A percentile compares a stretch with the other conserved stretches of the same genome.
phyloP scores from a whole-genome alignment of 257 asterid genomes.

The Catharanthus roseus region DNA sequence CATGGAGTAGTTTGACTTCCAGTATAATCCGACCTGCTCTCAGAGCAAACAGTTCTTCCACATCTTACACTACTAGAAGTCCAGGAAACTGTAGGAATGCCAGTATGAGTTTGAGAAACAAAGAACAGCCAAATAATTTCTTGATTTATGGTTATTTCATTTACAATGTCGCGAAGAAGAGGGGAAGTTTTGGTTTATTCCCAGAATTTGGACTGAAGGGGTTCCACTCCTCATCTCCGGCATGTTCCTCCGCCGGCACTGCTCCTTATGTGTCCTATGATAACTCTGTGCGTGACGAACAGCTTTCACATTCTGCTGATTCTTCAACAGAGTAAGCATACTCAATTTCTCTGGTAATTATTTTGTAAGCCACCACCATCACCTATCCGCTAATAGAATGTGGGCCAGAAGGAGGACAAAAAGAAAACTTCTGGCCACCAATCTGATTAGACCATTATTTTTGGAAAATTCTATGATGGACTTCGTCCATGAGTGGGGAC shows the following conservation, averaged over 20 bases:
- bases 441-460: neutral
- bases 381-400: neutral
- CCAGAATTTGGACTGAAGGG: conserved; percentile 47
- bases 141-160: conserved; percentile 57
- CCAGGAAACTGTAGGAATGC: conserved; percentile 41
- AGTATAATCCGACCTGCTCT: conserved; percentile 31
- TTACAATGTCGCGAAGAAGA: conserved; percentile 52
- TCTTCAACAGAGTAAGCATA: conserved; percentile 59
- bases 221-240: conserved; percentile 42
- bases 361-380: neutral
- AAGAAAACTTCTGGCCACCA: neutral
- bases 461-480: no score
- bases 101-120: conserved; percentile 59
- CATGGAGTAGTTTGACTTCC: conserved; percentile 32
- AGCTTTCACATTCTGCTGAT: conserved; percentile 39
- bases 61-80: conserved; percentile 37
- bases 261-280: conserved; percentile 67
- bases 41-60: conserved; percentile 33
- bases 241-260: conserved; percentile 50
- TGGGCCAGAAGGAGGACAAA: neutral
- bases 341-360: neutral
- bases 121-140: conserved; percentile 60
- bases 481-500: no score
- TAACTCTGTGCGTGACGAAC: conserved; percentile 44
- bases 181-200: conserved; percentile 35